Conservation (phyloP, 2,329 filamentous ascomycete species). For the Cytospora mali region DNA sequence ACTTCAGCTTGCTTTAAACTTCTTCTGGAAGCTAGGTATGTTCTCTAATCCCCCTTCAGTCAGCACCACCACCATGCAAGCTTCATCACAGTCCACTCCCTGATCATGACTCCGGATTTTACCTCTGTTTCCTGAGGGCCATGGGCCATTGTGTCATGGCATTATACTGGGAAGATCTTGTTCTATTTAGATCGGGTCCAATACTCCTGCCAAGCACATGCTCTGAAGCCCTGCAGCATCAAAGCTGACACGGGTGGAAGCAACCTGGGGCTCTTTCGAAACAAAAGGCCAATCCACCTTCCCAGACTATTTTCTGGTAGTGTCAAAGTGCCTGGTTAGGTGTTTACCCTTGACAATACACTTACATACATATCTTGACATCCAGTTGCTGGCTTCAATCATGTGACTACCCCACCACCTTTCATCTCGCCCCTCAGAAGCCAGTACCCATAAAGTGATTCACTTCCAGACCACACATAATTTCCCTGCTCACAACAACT, state of each 20-base stretch:
- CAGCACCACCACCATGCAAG: background rate
- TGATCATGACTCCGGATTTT: background rate
- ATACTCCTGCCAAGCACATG: background rate
- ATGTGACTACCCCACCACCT: background rate
- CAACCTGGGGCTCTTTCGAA: background rate
- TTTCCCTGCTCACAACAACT: background rate
- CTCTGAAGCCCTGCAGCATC: background rate
- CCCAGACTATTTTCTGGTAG: background rate
- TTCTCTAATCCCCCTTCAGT: background rate
- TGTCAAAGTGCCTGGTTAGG: constrained; percentile 3
- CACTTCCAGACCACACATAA: background rate
- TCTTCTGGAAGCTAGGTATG: constrained; percentile 15
- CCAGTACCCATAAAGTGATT: background rate
- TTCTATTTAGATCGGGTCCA: background rate
- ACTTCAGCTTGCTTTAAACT: background rate
- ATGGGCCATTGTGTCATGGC: background rate
- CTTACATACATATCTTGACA: background rate
- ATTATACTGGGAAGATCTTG: background rate
- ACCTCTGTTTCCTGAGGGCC: background rate
- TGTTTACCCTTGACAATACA: background rate
- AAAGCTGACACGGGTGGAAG: background rate
- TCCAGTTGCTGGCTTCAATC: background rate
- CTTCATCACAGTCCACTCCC: background rate
- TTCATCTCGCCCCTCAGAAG: background rate
- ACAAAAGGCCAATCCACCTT: constrained; percentile 26